These are phyloP conservation scores for Colletotrichum godetiae DNA, from an alignment of 2,329 filamentous ascomycete genomes.

Conservation along the genomic window DNA sequence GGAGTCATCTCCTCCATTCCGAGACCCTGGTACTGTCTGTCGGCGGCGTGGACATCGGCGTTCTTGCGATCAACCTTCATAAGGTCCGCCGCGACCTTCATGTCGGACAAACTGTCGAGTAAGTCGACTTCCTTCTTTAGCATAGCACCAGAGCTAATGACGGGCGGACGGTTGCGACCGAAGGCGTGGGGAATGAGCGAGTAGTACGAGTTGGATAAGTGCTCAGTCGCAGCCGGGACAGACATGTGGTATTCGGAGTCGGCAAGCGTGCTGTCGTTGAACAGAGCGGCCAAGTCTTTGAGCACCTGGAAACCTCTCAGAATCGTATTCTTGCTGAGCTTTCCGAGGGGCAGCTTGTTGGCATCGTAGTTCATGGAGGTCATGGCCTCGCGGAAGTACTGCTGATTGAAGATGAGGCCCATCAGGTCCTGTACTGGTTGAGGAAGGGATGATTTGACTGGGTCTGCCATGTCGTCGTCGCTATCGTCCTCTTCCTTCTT, in stretches of 20 bases:
- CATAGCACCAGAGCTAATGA: conserved; percentile 66
- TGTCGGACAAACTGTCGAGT: conserved; percentile 83
- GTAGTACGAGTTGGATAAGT: conserved; percentile 83
- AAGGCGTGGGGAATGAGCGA: conserved; percentile 85
- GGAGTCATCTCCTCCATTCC: conserved; percentile 81
- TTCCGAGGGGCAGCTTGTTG: conserved; percentile 84
- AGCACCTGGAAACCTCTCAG: conserved; percentile 79
- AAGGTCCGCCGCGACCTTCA: conserved; percentile 84
- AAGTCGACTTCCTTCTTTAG: conserved; percentile 84
- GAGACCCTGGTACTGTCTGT: conserved; percentile 78
- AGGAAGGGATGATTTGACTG: conserved; percentile 67
- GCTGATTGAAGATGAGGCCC: conserved; percentile 84
- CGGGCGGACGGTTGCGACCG: conserved; percentile 77
- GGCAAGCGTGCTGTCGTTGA: conserved; percentile 65
- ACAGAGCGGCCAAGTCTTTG: conserved; percentile 77
- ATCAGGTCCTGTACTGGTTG: conserved; percentile 75
- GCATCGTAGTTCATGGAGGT: conserved; percentile 75
- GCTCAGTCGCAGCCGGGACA: conserved; percentile 60
- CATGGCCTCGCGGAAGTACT: conserved; percentile 77
- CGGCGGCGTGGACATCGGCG: conserved; percentile 70
- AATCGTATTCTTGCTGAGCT: conserved; percentile 84
- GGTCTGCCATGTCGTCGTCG: conserved; percentile 40
- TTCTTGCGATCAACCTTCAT: conserved; percentile 71
- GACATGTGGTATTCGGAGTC: conserved; percentile 52
- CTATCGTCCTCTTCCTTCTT: conserved; percentile 42